These are phyloP conservation scores for Coemansia sp. DNA, from an alignment of 192 early-diverging fungal species.

Conservation along the genomic window DNA sequence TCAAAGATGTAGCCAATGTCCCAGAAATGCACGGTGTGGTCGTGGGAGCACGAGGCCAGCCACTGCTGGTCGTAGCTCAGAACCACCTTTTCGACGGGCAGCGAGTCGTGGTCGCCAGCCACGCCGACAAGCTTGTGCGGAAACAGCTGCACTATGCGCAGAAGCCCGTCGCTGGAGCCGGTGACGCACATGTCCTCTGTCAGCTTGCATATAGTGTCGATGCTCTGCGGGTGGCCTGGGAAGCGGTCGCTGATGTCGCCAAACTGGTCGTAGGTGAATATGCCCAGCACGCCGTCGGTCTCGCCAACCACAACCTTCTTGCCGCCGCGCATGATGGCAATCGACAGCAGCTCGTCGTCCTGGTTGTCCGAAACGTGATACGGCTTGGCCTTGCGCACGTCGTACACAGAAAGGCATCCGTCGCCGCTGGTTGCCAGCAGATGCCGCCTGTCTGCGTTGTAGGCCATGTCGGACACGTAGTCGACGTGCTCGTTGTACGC, in stretches of 20 bases:
- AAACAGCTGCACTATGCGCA: slow-evolving; percentile 79
- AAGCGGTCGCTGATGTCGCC: slow-evolving; percentile 92
- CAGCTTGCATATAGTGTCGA: slow-evolving; percentile 83
- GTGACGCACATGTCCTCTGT: slow-evolving; percentile 85
- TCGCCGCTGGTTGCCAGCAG: slow-evolving; percentile 85
- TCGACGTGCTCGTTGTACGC: slow-evolving; percentile 86
- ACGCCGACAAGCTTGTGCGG: slow-evolving; percentile 92
- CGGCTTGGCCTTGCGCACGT: slow-evolving; percentile 84
- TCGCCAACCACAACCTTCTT: slow-evolving; percentile 89
- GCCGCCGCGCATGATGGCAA: slow-evolving; percentile 63
- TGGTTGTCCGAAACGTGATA: slow-evolving; percentile 88
- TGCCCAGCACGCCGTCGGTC: slow-evolving; percentile 81
- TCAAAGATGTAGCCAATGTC: slow-evolving; percentile 66
- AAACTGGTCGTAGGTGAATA: slow-evolving; percentile 91
- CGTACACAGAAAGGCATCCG: slow-evolving; percentile 86
- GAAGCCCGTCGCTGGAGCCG: slow-evolving; percentile 90
- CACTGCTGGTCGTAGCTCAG: slow-evolving; percentile 71
- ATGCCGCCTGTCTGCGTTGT: slow-evolving; percentile 67
- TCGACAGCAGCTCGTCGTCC: slow-evolving; percentile 92
- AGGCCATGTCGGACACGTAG: slow-evolving; percentile 88
- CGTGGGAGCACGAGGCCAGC: slow-evolving; percentile 83
- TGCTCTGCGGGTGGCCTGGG: slow-evolving; percentile 88
- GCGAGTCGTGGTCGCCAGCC: slow-evolving; percentile 83
- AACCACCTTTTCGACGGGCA: slow-evolving; percentile 84
- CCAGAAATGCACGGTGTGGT: slow-evolving; percentile 88